These are phyloP conservation scores for Puccinia novopanici DNA, from an alignment of 1,284 basidiomycete genomes.

Conservation along the genomic window DNA sequence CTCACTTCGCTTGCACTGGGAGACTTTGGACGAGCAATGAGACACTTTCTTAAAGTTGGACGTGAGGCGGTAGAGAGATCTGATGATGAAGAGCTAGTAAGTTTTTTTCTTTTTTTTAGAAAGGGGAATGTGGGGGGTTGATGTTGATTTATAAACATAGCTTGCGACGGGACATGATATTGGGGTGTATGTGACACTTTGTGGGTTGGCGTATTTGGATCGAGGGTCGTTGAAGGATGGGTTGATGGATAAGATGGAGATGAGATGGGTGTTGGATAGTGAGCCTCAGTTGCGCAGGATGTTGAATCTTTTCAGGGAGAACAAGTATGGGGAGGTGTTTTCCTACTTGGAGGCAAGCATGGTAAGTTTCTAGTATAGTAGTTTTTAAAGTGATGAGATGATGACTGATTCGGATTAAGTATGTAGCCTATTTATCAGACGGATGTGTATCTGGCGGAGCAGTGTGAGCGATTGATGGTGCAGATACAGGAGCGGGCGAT, in stretches of 20 bases:
- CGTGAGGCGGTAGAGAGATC: conserved; percentile 16
- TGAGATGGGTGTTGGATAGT: conserved; percentile 76
- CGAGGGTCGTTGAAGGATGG: conserved; percentile 70
- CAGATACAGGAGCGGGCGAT: conserved; percentile 52
- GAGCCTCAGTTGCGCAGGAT: conserved; percentile 81
- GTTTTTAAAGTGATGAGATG: no score
- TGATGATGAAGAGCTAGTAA: conserved; percentile 20
- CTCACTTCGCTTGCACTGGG: conserved; percentile 71
- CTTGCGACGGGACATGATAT: conserved; percentile 75
- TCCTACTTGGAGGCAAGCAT: conserved; percentile 64
- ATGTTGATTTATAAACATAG: conserved; percentile 59
- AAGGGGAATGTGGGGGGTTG: no score
- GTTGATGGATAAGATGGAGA: conserved; percentile 70
- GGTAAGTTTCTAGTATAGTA: conserved; percentile 64
- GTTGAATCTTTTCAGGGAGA: conserved; percentile 76
- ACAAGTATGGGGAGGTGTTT: conserved; percentile 76
- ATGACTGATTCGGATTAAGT: no score
- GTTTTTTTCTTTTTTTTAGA: background rate
- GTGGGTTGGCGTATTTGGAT: conserved; percentile 73
- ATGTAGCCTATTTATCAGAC: conserved; percentile 73
- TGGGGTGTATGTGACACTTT: conserved; percentile 77
- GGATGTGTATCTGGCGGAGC: conserved; percentile 72
- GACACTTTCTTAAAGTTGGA: conserved; percentile 65
- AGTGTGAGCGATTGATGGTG: conserved; percentile 67
- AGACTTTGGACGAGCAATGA: conserved; percentile 74